Evolutionary conservation across 805 yeast species (phyloP).

Genomic region (Starmerella vaccinii): DNA sequence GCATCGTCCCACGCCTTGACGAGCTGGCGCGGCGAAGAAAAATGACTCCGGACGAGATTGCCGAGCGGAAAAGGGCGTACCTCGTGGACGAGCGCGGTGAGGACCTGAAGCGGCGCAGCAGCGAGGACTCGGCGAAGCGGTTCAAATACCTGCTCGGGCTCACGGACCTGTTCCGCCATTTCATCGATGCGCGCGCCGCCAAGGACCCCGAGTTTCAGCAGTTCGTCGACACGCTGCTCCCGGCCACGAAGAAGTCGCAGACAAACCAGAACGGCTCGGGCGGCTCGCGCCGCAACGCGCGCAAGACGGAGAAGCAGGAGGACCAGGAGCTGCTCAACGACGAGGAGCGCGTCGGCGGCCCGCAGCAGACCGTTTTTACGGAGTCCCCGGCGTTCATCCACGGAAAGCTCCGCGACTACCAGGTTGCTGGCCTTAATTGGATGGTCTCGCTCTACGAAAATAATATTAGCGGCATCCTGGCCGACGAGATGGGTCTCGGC

Average conservation of each 20-base stretch:
- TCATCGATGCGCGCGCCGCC: conserved; percentile 69
- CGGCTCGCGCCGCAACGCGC: conserved; percentile 40
- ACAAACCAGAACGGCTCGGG: conserved; percentile 18
- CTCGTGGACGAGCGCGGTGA: conserved; percentile 27
- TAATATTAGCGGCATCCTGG: conserved; percentile 80
- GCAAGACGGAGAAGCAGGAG: conserved; percentile 92
- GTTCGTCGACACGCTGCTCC: conserved; percentile 27
- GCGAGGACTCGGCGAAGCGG: conserved; percentile 61
- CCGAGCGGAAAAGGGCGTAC: conserved; percentile 25
- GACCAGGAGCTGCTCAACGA: conserved; percentile 83
- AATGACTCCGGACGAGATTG: conserved; percentile 20
- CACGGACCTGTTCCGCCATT: conserved; percentile 79
- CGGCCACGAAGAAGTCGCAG: conserved; percentile 21
- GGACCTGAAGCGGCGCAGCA: conserved; percentile 27
- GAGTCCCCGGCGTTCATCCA: conserved; percentile 70
- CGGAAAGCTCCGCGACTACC: conserved; percentile 81
- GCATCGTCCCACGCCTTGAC: not conserved
- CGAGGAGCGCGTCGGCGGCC: conserved; percentile 51
- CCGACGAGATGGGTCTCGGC: conserved; percentile 98
- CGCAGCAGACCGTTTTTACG: conserved; percentile 58
- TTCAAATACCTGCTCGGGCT: conserved; percentile 71
- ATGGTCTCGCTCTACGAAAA: conserved; percentile 79
- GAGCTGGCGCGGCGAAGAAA: not conserved
- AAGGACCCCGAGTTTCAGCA: conserved; percentile 55
- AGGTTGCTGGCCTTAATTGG: conserved; percentile 94